Evolutionary conservation across 345 rosid genomes (phyloP), one percentile per base, ranked within the genome.

Genomic region (Acer campestre): DNA sequence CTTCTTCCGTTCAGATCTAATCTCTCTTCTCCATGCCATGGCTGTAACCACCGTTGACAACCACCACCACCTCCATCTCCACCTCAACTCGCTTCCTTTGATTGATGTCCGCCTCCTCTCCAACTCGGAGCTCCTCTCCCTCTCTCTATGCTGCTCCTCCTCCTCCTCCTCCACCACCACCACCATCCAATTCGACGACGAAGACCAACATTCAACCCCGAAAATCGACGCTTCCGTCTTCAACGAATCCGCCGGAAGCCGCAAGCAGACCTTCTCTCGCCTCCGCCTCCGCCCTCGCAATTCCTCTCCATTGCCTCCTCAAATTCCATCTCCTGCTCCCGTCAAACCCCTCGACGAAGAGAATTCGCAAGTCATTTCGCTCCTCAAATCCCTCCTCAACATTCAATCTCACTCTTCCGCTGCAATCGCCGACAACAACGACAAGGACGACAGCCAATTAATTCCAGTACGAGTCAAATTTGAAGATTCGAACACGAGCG

Each of bases 211-310:
- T 56, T 69, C 86, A 55, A 90, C 88, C 61, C 97, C 90, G 18
- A 93, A 87, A 79, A 90, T 95, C 75, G 99, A 95, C 76, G 94
- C 92, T 49, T 88, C 97, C 78, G 90, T 93, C 72, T 95, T 96
- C 89, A 96, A 93, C 67, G 99, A 95, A 75, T 95, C 98, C 68
- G 97, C 99, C 70, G 98, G 98, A 1, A 91, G 97, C 82, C 93
- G 93, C 65, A 93, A 91, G 48, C 99, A 96, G 75, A 96, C 99
- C 68, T 95, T 90, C 88, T 93, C 83, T 67, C 97, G 95, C 53
- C 91, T 96, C 78, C 96, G 95, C 63, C 88, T 95, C 1, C 93
- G 88, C 48, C 84, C 90, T n/a, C 96, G 95, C 20, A 78, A 80
- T 82, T 65, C 80, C 70, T 25, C 64, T 82, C 61, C 40, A 64